phyloP scores from a whole-genome alignment of 371 early-diverging fungal genomes.

The Mucor racemosus region DNA sequence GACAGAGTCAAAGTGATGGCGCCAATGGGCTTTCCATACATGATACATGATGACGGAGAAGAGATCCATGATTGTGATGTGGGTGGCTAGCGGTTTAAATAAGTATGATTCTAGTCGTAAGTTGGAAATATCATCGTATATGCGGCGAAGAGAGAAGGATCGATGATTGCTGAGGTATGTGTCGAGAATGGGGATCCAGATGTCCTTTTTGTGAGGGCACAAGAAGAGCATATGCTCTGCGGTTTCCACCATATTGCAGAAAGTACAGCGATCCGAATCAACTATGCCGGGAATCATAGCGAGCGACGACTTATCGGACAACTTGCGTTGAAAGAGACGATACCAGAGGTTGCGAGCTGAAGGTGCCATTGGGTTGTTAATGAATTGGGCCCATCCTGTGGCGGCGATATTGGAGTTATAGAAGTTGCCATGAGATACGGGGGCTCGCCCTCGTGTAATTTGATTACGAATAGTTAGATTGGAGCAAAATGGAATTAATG shows the following conservation, averaged over 20 bases:
- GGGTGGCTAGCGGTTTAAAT: background rate
- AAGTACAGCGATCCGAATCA: background rate
- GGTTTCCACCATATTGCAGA: background rate
- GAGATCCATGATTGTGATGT: background rate
- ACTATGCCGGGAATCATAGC: too few species aligned
- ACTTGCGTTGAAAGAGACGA: too few species aligned
- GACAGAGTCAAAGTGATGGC: too few species aligned
- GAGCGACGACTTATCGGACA: too few species aligned
- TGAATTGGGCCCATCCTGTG: too few species aligned
- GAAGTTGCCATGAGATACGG: too few species aligned
- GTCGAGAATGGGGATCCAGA: background rate
- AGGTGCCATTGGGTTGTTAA: too few species aligned
- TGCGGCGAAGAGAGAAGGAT: background rate
- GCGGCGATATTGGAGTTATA: too few species aligned
- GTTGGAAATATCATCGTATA: background rate
- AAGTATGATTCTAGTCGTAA: background rate
- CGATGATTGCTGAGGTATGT: background rate
- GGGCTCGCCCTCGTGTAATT: too few species aligned
- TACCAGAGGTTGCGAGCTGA: too few species aligned
- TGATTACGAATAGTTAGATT: too few species aligned
- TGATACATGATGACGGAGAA: background rate
- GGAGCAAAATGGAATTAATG: too few species aligned
- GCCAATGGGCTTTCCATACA: background rate
- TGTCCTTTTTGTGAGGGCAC: background rate
- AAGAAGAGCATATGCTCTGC: background rate